Conservation (phyloP, 495 filamentous ascomycete genomes). For the Daldinia decipiens region DNA sequence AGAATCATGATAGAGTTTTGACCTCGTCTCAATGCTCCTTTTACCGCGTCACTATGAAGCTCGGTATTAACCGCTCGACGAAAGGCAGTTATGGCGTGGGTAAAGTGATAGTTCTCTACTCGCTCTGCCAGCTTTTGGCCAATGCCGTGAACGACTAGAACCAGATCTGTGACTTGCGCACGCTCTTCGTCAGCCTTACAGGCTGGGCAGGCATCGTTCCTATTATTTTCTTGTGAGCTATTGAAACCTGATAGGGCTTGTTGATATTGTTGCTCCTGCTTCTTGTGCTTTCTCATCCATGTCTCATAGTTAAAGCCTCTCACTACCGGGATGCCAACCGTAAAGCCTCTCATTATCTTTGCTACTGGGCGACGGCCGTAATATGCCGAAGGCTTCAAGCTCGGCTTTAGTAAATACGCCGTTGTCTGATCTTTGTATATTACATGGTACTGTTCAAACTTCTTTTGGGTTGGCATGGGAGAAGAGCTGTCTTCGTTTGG, state of each 20-base stretch:
- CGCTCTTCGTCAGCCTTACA: constrained; percentile 68
- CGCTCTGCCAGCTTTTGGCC: constrained; percentile 96
- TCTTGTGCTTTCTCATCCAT: constrained; percentile 79
- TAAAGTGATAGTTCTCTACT: constrained; percentile 96
- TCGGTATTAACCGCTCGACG: constrained; percentile 89
- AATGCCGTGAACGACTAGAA: constrained; percentile 93
- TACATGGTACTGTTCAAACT: constrained; percentile 76
- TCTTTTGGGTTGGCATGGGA: constrained; percentile 48
- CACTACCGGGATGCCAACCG: constrained; percentile 85
- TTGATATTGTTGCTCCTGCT: constrained; percentile 46
- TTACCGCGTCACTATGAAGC: constrained; percentile 76
- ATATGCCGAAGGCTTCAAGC: constrained; percentile 80
- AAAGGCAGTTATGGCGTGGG: constrained; percentile 91
- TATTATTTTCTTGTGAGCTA: constrained; percentile 42
- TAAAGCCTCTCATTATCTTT: constrained; percentile 83
- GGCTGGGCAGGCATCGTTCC: constrained; percentile 57
- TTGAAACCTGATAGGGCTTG: constrained; percentile 46
- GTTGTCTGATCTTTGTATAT: constrained; percentile 80
- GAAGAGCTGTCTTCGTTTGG: constrained; percentile 52
- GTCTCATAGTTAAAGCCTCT: constrained; percentile 81
- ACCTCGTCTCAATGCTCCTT: constrained; percentile 73
- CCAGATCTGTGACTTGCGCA: constrained; percentile 82
- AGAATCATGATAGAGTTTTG: constrained; percentile 67
- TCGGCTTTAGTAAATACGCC: constrained; percentile 84
- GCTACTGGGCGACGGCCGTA: constrained; percentile 79